A percentile compares a stretch with the other conserved stretches of the same genome.
These are phyloP conservation scores for Crithidia fasciculata DNA, from an alignment of 208 protist species.

Conservation along the genomic window DNA sequence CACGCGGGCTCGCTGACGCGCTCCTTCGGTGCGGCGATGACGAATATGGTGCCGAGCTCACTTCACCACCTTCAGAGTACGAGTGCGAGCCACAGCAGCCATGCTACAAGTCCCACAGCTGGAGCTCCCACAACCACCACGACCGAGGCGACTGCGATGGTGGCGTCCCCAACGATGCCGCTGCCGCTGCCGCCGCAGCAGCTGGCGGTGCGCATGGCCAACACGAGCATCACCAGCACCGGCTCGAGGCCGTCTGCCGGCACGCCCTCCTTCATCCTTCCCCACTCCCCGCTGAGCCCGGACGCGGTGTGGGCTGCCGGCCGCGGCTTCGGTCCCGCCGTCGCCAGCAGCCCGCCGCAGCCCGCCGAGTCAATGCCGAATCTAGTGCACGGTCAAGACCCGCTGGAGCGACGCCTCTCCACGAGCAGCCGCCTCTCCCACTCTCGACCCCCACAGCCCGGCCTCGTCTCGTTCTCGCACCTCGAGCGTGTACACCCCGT, in stretches of 20 bases:
- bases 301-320: background rate
- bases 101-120: too few relatives aligned
- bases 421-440: background rate
- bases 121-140: too few relatives aligned
- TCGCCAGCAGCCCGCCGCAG: background rate
- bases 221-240: background rate
- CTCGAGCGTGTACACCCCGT: slow-evolving; percentile 8
- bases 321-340: background rate
- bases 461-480: background rate
- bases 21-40: background rate
- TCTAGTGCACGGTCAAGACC: slow-evolving; percentile 1
- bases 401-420: slow-evolving; percentile 9
- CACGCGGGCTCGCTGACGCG: background rate
- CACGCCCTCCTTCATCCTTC: background rate
- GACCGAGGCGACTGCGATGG: too few relatives aligned
- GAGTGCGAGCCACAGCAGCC: too few relatives aligned
- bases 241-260: slow-evolving; percentile 1
- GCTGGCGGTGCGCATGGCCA: background rate
- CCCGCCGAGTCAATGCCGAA: background rate
- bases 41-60: background rate
- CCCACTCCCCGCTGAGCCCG: slow-evolving; percentile 12
- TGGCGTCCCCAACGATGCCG: too few relatives aligned
- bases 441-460: background rate
- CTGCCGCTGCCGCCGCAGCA: too few relatives aligned
- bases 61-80: too few relatives aligned